Evolutionary conservation across 371 early-diverging fungal species (phyloP).

Genomic region (Cokeromyces recurvatus): DNA sequence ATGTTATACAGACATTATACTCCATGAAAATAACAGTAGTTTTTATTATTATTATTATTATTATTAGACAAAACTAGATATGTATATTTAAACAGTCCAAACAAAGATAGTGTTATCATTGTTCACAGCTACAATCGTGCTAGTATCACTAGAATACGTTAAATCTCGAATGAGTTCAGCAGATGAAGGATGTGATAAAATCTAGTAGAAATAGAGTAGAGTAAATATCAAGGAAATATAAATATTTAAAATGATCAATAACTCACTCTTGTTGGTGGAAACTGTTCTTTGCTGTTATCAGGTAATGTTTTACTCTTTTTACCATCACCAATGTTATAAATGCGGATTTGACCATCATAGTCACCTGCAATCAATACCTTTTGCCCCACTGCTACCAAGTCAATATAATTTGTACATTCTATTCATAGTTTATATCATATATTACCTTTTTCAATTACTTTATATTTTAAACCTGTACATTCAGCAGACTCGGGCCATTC

Average conservation of each 20-base stretch:
- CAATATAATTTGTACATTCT: too few relatives aligned
- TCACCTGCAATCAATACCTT: slow-evolving; percentile 38
- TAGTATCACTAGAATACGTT: slow-evolving; percentile 24
- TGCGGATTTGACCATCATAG: slow-evolving; percentile 35
- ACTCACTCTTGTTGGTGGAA: slow-evolving; percentile 25
- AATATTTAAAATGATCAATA: too few relatives aligned
- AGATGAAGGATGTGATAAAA: slow-evolving; percentile 28
- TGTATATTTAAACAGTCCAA: slow-evolving; percentile 30
- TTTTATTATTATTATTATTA: too few relatives aligned
- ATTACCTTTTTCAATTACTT: slow-evolving; percentile 29
- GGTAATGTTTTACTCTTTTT: slow-evolving; percentile 24
- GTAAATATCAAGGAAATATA: neutral
- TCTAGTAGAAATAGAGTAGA: slow-evolving; percentile 7
- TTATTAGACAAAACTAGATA: too few relatives aligned
- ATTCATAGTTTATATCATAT: too few relatives aligned
- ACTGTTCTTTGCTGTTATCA: slow-evolving; percentile 30
- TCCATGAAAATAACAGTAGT: too few relatives aligned
- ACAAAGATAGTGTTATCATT: slow-evolving; percentile 32
- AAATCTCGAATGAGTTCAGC: slow-evolving; percentile 35
- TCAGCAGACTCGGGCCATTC: slow-evolving; percentile 38
- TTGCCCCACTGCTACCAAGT: neutral
- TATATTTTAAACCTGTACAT: slow-evolving; percentile 26
- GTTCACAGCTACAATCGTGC: slow-evolving; percentile 33
- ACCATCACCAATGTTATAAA: slow-evolving; percentile 35
- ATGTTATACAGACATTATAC: too few relatives aligned